Conservation (phyloP, 2,329 filamentous ascomycete species). For the Seiridium unicorne region DNA sequence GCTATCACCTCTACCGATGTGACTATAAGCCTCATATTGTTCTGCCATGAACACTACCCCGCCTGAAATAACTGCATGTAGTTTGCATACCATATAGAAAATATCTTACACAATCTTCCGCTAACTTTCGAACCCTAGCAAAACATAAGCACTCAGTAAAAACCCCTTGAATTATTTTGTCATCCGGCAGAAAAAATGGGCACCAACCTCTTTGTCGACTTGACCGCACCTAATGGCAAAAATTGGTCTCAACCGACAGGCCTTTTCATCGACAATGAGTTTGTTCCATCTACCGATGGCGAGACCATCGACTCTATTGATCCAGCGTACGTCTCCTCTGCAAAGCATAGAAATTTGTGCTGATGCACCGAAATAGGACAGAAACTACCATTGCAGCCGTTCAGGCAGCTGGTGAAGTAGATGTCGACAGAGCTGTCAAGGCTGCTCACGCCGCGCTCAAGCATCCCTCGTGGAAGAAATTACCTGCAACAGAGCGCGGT, state of each 20-base stretch:
- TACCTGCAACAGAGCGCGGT: slow-evolving; percentile 66
- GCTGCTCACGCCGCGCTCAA: slow-evolving; percentile 70
- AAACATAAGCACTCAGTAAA: too few relatives aligned
- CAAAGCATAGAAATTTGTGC: background rate
- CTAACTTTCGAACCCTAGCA: too few relatives aligned
- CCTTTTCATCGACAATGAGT: background rate
- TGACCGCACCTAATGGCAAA: background rate
- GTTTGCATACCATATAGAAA: too few relatives aligned
- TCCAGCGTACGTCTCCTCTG: background rate
- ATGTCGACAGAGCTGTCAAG: slow-evolving; percentile 65
- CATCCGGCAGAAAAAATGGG: too few relatives aligned
- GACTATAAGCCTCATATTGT: too few relatives aligned
- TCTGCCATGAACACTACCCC: too few relatives aligned
- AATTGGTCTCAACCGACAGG: background rate
- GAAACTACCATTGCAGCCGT: background rate
- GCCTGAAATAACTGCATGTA: too few relatives aligned
- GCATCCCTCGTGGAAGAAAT: slow-evolving; percentile 65
- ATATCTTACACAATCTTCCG: too few relatives aligned
- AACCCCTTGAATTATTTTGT: too few relatives aligned
- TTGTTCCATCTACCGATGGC: background rate
- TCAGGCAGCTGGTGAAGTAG: slow-evolving; percentile 59
- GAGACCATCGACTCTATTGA: background rate
- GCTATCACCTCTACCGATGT: too few relatives aligned
- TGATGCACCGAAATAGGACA: background rate
- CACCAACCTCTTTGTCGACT: too few relatives aligned